A percentile compares a stretch with the other conserved stretches of the same genome.
Conservation (phyloP, 2,329 filamentous ascomycete species). For the Incumbomyces lentus region DNA sequence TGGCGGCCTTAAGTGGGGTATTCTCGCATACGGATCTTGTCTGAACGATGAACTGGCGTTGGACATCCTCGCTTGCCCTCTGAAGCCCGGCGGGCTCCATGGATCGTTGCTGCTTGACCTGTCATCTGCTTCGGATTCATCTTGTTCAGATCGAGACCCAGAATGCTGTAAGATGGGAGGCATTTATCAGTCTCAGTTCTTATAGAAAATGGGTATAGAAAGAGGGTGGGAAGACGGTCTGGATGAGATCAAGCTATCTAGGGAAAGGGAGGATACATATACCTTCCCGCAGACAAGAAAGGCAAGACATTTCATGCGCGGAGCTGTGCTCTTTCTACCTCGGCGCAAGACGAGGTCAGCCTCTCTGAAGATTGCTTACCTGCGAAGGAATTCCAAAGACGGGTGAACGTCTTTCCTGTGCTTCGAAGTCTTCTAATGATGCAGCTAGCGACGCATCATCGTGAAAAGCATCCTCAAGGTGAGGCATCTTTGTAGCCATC, state of each 20-base stretch:
- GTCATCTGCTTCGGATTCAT: conserved; percentile 35
- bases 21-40: conserved; percentile 38
- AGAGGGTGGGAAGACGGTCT: no score
- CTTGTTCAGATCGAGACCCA: conserved; percentile 47
- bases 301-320: no score
- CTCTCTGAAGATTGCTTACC: conserved; percentile 1
- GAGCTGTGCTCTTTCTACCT: no score
- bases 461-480: conserved; percentile 42
- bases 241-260: no score
- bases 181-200: neutral
- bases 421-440: conserved; percentile 53
- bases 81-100: conserved; percentile 57
- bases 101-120: conserved; percentile 35
- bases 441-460: conserved; percentile 51
- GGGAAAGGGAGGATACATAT: no score
- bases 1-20: conserved; percentile 31
- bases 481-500: conserved; percentile 30
- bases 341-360: no score
- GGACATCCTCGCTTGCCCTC: conserved; percentile 15
- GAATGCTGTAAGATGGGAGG: conserved; percentile 39
- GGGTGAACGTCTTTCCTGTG: conserved; percentile 43
- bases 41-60: conserved; percentile 48
- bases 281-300: no score
- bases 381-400: conserved; percentile 45
- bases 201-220: no score